phyloP scores from a whole-genome alignment of 1,284 basidiomycete genomes.

The Irpex rosettiformis region DNA sequence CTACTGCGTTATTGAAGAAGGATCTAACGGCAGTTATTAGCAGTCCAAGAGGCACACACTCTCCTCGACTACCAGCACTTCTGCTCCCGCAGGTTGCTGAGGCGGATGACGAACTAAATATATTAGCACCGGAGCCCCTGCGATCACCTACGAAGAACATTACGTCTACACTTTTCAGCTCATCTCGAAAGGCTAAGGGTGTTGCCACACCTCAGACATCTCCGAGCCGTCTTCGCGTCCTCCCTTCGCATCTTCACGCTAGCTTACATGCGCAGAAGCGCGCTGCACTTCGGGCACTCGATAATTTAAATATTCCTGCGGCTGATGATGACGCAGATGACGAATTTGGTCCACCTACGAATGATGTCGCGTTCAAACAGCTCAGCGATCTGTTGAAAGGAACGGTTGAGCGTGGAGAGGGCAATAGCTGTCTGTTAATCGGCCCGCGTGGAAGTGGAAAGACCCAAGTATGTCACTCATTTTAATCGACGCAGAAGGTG shows the following conservation, averaged over 20 bases:
- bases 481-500: not conserved
- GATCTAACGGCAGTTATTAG: not conserved
- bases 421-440: conserved; percentile 84
- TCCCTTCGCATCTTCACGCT: conserved; percentile 38
- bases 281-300: conserved; percentile 50
- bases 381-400: conserved; percentile 65
- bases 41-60: not conserved
- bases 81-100: not conserved
- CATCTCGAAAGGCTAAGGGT: conserved; percentile 27
- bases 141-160: conserved; percentile 17
- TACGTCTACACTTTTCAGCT: conserved; percentile 6
- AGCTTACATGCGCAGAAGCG: conserved; percentile 54
- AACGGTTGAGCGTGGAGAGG: conserved; percentile 77
- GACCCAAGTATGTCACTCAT: conserved; percentile 54
- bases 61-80: not conserved
- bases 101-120: not conserved
- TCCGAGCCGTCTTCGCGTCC: conserved; percentile 18
- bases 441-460: conserved; percentile 86
- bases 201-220: conserved; percentile 17
- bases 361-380: conserved; percentile 47
- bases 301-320: conserved; percentile 28
- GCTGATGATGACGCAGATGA: conserved; percentile 24
- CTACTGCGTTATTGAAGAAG: not conserved
- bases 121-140: not conserved
- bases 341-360: conserved; percentile 35